Conservation (phyloP, 352 stramenopile genomes). For the Phytophthora ohioensis region DNA sequence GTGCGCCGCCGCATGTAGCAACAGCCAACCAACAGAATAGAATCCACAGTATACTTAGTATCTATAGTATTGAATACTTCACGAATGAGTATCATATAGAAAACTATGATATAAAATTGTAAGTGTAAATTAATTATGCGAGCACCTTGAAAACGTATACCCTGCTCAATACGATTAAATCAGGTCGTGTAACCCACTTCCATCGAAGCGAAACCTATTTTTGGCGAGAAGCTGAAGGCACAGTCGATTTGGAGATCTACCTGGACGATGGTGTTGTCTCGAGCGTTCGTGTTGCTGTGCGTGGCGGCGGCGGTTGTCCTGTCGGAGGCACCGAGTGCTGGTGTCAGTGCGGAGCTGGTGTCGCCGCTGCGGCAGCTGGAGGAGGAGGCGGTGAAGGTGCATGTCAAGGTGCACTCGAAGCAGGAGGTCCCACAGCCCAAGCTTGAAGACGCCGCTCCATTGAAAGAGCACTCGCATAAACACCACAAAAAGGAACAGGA, state of each 20-base stretch:
- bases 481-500: conserved; percentile 32
- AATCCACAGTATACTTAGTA: background rate
- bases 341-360: conserved; percentile 33
- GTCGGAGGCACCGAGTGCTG: conserved; percentile 5
- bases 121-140: background rate
- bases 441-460: conserved; percentile 7
- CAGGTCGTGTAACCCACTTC: conserved; percentile 29
- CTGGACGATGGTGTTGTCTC: conserved; percentile 48
- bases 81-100: background rate
- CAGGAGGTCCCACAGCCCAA: conserved; percentile 7
- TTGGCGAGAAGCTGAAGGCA: conserved; percentile 3
- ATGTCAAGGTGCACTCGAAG: conserved; percentile 33
- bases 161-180: conserved; percentile 12
- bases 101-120: background rate
- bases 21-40: background rate
- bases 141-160: background rate
- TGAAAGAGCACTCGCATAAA: conserved; percentile 29
- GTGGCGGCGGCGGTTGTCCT: conserved; percentile 42
- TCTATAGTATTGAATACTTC: background rate
- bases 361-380: conserved; percentile 27
- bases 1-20: conserved; percentile 4
- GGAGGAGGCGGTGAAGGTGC: conserved; percentile 40
- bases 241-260: conserved; percentile 18
- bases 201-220: conserved; percentile 16
- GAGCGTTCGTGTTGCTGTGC: conserved; percentile 47